A percentile compares a stretch with the other conserved stretches of the same genome.
These are phyloP conservation scores for Fusarium goolgardi DNA, from an alignment of 2,329 filamentous ascomycete genomes.

Conservation along the genomic window DNA sequence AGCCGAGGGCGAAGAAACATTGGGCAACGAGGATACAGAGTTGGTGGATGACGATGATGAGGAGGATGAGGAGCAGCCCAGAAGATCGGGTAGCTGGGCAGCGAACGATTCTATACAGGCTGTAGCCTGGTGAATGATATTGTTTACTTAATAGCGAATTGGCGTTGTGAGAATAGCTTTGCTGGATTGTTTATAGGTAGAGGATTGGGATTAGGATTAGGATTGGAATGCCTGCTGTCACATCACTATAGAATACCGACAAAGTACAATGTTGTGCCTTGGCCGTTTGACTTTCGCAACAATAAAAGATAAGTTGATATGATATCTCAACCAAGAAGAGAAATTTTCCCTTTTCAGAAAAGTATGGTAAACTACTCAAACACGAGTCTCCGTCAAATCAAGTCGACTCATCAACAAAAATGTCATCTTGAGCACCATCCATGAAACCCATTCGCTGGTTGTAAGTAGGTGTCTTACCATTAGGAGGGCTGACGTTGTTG, in stretches of 20 bases:
- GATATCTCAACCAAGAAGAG: not conserved
- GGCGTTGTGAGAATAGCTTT: conserved; percentile 20
- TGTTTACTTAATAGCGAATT: conserved; percentile 16
- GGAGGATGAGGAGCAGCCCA: conserved; percentile 16
- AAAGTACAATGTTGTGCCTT: not conserved
- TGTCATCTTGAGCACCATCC: conserved; percentile 51
- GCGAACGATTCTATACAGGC: conserved; percentile 18
- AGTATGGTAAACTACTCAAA: conserved; percentile 9
- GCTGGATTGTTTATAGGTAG: conserved; percentile 2
- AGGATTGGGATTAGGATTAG: not conserved
- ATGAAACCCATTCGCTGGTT: conserved; percentile 52
- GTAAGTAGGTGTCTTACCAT: conserved; percentile 49
- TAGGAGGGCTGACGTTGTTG: conserved; percentile 50
- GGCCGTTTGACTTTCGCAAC: not conserved
- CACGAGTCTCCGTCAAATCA: not conserved
- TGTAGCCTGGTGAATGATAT: conserved; percentile 11
- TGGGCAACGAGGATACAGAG: conserved; percentile 36
- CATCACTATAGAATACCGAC: not conserved
- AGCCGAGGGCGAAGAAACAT: conserved; percentile 34
- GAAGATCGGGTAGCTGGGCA: conserved; percentile 19
- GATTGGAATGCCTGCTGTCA: not conserved
- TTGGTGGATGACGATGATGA: conserved; percentile 32
- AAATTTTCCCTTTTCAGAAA: conserved; percentile 15
- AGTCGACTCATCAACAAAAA: conserved; percentile 36
- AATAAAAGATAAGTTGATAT: not conserved